Percentiles rank a stretch among this genome's conserved stretches.
These are phyloP conservation scores for Trametes elegans DNA, from an alignment of 768 basidiomycete genomes.

Conservation along the genomic window DNA sequence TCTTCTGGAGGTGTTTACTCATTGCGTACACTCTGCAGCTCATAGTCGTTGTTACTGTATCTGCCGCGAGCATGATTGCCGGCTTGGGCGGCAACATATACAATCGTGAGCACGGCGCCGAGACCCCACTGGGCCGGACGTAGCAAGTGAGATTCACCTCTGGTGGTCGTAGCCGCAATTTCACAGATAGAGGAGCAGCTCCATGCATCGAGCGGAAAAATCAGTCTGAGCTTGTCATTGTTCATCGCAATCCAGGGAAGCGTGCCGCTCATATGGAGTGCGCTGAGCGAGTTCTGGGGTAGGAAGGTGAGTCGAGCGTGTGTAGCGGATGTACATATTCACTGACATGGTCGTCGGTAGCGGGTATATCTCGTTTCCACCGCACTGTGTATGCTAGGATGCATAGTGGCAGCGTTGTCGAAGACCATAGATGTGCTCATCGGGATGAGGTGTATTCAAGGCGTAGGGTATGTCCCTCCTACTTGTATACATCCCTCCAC, in stretches of 20 bases:
- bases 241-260: constrained; percentile 73
- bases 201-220: constrained; percentile 55
- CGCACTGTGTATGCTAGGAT: constrained; percentile 51
- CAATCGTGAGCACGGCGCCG: constrained; percentile 46
- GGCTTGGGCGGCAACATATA: constrained; percentile 60
- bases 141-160: constrained; percentile 4
- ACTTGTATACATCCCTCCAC: constrained; percentile 9
- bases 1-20: no score
- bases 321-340: not conserved
- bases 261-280: constrained; percentile 66
- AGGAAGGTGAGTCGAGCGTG: constrained; percentile 50
- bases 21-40: constrained; percentile 16
- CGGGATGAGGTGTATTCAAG: constrained; percentile 68
- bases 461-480: constrained; percentile 65
- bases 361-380: constrained; percentile 54
- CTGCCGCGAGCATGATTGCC: constrained; percentile 54
- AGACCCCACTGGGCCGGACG: not conserved
- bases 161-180: constrained; percentile 51
- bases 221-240: constrained; percentile 67
- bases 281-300: constrained; percentile 72
- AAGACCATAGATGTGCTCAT: constrained; percentile 56
- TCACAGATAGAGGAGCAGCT: constrained; percentile 56
- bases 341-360: constrained; percentile 28
- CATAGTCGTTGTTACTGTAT: constrained; percentile 44
- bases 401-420: constrained; percentile 55